Base-by-base conservation (phyloP, 768 basidiomycete genomes). In the Amanita pseudoporphyria region DNA sequence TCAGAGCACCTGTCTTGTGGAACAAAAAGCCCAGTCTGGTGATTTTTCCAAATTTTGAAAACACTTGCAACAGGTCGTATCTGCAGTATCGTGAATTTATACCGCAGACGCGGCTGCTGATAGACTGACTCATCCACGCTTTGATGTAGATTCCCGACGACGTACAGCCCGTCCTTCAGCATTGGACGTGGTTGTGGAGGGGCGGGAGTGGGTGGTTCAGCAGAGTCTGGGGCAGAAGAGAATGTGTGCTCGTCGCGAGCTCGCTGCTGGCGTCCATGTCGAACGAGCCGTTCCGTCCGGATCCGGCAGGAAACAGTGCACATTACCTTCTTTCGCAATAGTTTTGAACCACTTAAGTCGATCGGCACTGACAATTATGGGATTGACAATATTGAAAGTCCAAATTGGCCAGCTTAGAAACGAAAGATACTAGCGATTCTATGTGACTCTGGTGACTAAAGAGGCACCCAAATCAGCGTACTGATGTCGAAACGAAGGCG, bases 1-100 rank as follows among this genome's bases (percentile, higher is more conserved):
- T 93, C 59, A 83, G 67, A 10, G 81, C 74, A 0, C 95, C 96
- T 0, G 85, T 71, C 67, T 95, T 97, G 73, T 99, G 94, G 61
- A 97, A 97, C 54, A 97, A 74, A 64, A 82, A 97, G 65, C 98
- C 96, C 45, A 97, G 77, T 56, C 92, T 90, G 18, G 90, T 78
- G 53, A 98, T 77, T 66, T 90, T 92, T 48, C 96, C 96, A 63
- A 83, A 93, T 67, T 87, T 93, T 28, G 86, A 78, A 66, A 96
- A 96, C 31, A 94, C 66, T 65, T 94, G 88, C 18, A 98, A 77
- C 13, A 99, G 74, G 3, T 89, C 72, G 66, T 91, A 90, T 64
- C 92, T 95, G 26, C 12, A 12, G 22, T 7, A 18, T 16, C 5
- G 22, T 50, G 22, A 55, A 41, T 33, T n/a, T 31, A 31, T 6